phyloP scores from a whole-genome alignment of 306 rosid genomes.

The Acacia melanoxylon region DNA sequence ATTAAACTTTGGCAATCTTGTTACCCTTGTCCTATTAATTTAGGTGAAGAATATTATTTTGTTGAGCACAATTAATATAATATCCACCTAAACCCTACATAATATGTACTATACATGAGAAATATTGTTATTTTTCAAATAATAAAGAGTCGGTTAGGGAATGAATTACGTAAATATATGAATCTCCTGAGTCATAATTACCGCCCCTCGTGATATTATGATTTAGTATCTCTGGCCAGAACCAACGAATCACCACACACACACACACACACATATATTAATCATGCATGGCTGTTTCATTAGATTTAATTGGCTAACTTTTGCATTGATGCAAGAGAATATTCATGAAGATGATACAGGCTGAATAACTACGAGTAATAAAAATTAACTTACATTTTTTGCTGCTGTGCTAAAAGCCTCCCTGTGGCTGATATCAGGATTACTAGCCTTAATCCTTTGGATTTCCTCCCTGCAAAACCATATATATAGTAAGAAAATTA shows the following conservation, averaged over 20 bases:
- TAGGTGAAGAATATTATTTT: too few relatives aligned
- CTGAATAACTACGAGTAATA: background rate
- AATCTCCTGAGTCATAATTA: background rate
- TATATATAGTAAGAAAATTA: background rate
- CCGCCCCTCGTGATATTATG: background rate
- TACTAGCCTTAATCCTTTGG: constrained; percentile 93
- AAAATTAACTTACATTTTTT: constrained; percentile 72
- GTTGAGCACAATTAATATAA: too few relatives aligned
- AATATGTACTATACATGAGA: background rate
- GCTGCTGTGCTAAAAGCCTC: constrained; percentile 98
- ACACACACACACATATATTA: too few relatives aligned
- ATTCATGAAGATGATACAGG: background rate
- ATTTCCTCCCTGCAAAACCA: constrained; percentile 82
- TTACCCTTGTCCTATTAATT: too few relatives aligned
- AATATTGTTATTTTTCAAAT: background rate
- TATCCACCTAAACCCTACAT: background rate
- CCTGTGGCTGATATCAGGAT: constrained; percentile 95
- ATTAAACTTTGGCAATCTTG: background rate
- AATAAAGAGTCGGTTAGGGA: background rate
- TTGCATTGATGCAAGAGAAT: background rate
- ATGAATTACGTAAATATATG: background rate
- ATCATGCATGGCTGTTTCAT: background rate
- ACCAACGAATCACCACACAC: background rate
- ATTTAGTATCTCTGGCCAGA: background rate
- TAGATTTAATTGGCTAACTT: background rate